Evolutionary conservation across 352 stramenopile genomes (phyloP).

Genomic region (Pythium dissimile): DNA sequence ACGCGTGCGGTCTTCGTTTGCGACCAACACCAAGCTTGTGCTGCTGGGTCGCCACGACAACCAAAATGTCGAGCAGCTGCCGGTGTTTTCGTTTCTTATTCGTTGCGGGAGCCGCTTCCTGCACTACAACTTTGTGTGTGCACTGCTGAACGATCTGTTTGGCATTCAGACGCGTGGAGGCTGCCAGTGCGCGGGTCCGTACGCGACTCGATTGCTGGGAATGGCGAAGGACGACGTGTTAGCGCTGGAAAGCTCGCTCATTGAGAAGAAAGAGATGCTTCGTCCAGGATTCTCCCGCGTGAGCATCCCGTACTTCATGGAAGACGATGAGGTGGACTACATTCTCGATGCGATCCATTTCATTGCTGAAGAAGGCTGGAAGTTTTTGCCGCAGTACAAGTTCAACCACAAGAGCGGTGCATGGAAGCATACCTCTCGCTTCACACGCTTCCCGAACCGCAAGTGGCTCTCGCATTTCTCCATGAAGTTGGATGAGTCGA

Average conservation of each 20-base stretch:
- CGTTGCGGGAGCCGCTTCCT: conserved; percentile 77
- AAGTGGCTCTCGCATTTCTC: conserved; percentile 26
- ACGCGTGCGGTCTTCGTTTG: conserved; percentile 25
- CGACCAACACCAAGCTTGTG: conserved; percentile 55
- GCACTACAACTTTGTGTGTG: conserved; percentile 96
- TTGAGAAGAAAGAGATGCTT: conserved; percentile 88
- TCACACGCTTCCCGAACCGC: conserved; percentile 28
- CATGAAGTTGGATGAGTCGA: not conserved
- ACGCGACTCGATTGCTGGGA: conserved; percentile 89
- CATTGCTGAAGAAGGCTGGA: conserved; percentile 88
- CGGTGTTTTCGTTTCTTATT: conserved; percentile 93
- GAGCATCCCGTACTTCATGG: conserved; percentile 81
- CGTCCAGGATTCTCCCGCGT: conserved; percentile 91
- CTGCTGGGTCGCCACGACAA: conserved; percentile 58
- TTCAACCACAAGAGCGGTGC: conserved; percentile 94
- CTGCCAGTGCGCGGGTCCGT: conserved; percentile 79
- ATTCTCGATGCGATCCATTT: conserved; percentile 89
- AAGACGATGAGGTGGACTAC: conserved; percentile 86
- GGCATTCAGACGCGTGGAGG: conserved; percentile 87
- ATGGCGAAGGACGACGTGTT: conserved; percentile 59
- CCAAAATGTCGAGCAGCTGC: conserved; percentile 37
- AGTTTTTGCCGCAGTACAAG: conserved; percentile 89
- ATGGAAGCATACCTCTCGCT: conserved; percentile 66
- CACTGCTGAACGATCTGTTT: conserved; percentile 96
- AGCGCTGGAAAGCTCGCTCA: conserved; percentile 69